Evolutionary conservation across 495 filamentous ascomycete species (phyloP), one percentile per base, ranked within the genome.

Genomic region (Xylaria nigripes): DNA sequence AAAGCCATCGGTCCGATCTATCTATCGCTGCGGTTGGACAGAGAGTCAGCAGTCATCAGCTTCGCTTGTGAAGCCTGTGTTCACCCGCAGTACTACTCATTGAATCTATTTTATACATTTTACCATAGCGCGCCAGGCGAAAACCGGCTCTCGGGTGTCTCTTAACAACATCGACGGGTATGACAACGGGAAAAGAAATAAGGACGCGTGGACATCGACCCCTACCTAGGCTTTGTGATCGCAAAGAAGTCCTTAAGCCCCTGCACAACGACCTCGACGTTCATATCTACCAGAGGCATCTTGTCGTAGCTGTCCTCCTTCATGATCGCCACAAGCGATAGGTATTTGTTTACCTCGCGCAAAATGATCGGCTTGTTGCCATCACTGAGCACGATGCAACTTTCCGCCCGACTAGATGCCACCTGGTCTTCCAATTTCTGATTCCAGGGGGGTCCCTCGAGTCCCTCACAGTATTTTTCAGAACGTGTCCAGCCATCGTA

Each of bases 311-410:
- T 76, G 18, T 77, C 76, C 52, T 89, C 84, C 58, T 82, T 84
- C 66, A 87, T 86, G 54, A 89, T 81, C 4, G 85, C 86, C 22
- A 90, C 86, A 12, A 90, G 76, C 13, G 85, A 85, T 16, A 90
- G 73, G 57, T 79, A 95, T 78, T 89, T 89, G 67, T 95, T 90
- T 63, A 96, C 90, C 73, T 95, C 90, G 60, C 89, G 76, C 56
- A 95, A 70, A 70, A 95, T 90, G 34, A 96, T 87, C 59, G 78
- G 78, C 32, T 86, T 83, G 49, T 83, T 86, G n/a, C 84, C 85
- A 58, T 90, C 83, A 57, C 87, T 85, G 54, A 90, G 68, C 29
- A 87, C 82, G 54, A 93, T 85, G 52, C 83, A 78, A 63, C 85
- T 89, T 72, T 95, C 89, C 5, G 86, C 86, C 66, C 87, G 83